Evolutionary conservation across 495 filamentous ascomycete species (phyloP).

Genomic region (Hypoxylon intermedium): DNA sequence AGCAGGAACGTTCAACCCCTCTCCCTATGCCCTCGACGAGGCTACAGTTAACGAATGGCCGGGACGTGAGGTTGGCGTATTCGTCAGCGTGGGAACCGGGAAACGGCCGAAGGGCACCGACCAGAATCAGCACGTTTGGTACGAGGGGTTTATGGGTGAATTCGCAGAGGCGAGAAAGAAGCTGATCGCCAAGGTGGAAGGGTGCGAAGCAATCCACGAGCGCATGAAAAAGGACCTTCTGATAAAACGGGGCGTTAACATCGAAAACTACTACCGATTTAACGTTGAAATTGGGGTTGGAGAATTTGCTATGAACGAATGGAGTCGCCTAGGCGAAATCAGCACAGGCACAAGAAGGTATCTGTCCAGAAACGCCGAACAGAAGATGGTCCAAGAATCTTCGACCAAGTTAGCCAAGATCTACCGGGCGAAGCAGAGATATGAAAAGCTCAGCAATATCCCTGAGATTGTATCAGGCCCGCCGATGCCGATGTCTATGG

Average conservation of each 20-base stretch:
- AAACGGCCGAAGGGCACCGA: slow-evolving; percentile 80
- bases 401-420: slow-evolving; percentile 87
- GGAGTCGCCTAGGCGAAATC: slow-evolving; percentile 91
- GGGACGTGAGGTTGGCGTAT: slow-evolving; percentile 84
- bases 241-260: slow-evolving; percentile 76
- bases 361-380: slow-evolving; percentile 73
- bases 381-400: slow-evolving; percentile 74
- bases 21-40: slow-evolving; percentile 85
- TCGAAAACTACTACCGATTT: slow-evolving; percentile 94
- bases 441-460: slow-evolving; percentile 41
- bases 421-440: slow-evolving; percentile 65
- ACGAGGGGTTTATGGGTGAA: slow-evolving; percentile 89
- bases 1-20: slow-evolving; percentile 87
- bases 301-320: slow-evolving; percentile 99
- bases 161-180: slow-evolving; percentile 88
- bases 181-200: slow-evolving; percentile 89
- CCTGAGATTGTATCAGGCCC: slow-evolving; percentile 44
- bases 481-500: too few species aligned
- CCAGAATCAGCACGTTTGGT: slow-evolving; percentile 77
- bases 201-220: slow-evolving; percentile 89
- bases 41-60: slow-evolving; percentile 94
- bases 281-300: slow-evolving; percentile 98
- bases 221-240: slow-evolving; percentile 80
- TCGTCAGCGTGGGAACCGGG: slow-evolving; percentile 90
- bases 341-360: slow-evolving; percentile 89